Base-by-base conservation (phyloP, 805 yeast genomes). In the Isabelozyma pseudorhagii region DNA sequence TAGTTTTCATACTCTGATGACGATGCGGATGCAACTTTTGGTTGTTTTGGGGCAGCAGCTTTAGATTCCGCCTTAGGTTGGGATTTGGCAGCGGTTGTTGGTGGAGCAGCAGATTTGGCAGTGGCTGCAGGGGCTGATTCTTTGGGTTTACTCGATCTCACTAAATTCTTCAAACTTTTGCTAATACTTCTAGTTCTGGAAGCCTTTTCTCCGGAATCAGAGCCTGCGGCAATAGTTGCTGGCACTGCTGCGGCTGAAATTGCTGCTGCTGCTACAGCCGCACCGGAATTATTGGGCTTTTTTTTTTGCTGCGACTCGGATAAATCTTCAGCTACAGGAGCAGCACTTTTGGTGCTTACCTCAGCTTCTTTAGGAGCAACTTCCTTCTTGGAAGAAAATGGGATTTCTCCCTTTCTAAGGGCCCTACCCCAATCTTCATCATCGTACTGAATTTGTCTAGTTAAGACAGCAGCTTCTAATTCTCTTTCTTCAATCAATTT, bases 361-460 rank as follows among this genome's bases (percentile, higher is more conserved):
- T 46, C 28, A 14, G 42, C 45, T 25, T 46, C 31, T 7, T 47
- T 54, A n/a, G 49, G 15, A 18, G 46, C 53, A 44, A 42, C 48
- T 54, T 25, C 56, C 5, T 41, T 17, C 4, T 28, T 28, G 13
- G 49, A 42, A 27, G 52, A 46, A 40, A 27, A 46, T 13, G 28
- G 14, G 2, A 9, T 44, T 6, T 47, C 45, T 15, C 39, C 49
- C 29, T 53, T 48, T 13, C 34, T 42, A 28, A 52, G 38, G 8
- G 46, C 46, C 38, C 41, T 44, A 44, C 48, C 51, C 46, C 65
- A 62, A 38, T 65, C 71, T 13, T 54, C 54, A 42, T 65, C 72
- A 52, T 66, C 72, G 43, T 57, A 56, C 52, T 67, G 70, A 44
- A 68, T 64, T 52, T 66, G 69, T 48, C 62, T 63, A 15, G 71